Percentiles rank a stretch among this genome's conserved stretches.
Conservation (phyloP, 768 basidiomycete genomes). For the Termitomyces sp. region DNA sequence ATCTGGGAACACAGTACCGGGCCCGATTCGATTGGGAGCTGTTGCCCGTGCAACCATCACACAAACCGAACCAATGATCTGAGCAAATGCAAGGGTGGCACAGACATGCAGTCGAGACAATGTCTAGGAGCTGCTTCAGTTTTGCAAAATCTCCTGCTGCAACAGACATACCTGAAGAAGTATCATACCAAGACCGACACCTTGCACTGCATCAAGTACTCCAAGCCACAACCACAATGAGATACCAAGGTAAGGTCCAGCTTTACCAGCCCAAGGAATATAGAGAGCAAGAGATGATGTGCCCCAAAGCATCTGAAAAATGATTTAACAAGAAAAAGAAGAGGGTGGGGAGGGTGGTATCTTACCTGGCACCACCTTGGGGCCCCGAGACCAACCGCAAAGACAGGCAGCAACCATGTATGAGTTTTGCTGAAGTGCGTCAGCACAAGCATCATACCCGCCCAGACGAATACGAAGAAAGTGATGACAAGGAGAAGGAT, state of each 20-base stretch:
- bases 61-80: slow-evolving; percentile 84
- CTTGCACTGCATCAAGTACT: slow-evolving; percentile 90
- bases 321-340: background rate
- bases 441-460: slow-evolving; percentile 63
- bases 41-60: slow-evolving; percentile 93
- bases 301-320: slow-evolving; percentile 82
- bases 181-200: slow-evolving; percentile 92
- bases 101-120: slow-evolving; percentile 92
- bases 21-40: slow-evolving; percentile 86
- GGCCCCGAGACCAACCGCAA: slow-evolving; percentile 91
- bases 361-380: slow-evolving; percentile 91
- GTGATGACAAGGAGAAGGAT: slow-evolving; percentile 73
- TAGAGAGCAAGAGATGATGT: slow-evolving; percentile 91
- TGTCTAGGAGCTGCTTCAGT: slow-evolving; percentile 45
- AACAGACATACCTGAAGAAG: slow-evolving; percentile 59
- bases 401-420: slow-evolving; percentile 93
- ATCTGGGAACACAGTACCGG: slow-evolving; percentile 88
- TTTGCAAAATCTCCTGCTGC: slow-evolving; percentile 20
- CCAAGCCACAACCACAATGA: slow-evolving; percentile 95
- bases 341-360: background rate
- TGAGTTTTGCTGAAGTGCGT: slow-evolving; percentile 90
- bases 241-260: slow-evolving; percentile 86
- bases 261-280: slow-evolving; percentile 87
- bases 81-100: slow-evolving; percentile 87
- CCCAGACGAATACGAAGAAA: slow-evolving; percentile 93